Percentiles rank a stretch among this genome's conserved stretches.
Evolutionary conservation across 768 basidiomycete genomes (phyloP).

Genomic region (Antrodiella citrinella): DNA sequence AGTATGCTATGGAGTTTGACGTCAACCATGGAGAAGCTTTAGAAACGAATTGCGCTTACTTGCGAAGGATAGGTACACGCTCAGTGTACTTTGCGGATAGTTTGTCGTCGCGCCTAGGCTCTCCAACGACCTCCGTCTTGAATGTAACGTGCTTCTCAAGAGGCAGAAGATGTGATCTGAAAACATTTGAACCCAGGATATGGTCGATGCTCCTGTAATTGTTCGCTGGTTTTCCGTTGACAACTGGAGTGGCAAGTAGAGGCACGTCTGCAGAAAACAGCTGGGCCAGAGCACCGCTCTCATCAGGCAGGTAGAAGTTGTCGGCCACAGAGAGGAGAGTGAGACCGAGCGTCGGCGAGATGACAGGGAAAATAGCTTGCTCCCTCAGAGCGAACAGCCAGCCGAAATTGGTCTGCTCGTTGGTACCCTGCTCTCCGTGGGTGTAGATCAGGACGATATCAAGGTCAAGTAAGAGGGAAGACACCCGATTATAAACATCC

Average conservation of each 20-base stretch:
- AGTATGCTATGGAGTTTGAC: too few species aligned
- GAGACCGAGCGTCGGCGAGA: neutral
- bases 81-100: neutral
- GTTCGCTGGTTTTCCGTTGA: neutral
- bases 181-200: conserved; percentile 6
- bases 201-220: conserved; percentile 4
- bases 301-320: conserved; percentile 17
- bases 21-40: neutral
- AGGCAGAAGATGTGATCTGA: conserved; percentile 8
- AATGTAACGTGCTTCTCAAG: neutral
- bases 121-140: neutral
- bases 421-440: too few species aligned
- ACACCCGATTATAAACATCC: neutral
- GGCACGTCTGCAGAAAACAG: conserved; percentile 8
- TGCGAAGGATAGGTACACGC: neutral
- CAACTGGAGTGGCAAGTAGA: conserved; percentile 6
- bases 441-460: conserved; percentile 1
- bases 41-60: neutral
- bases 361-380: conserved; percentile 9
- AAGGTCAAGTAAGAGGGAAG: conserved; percentile 12
- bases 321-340: conserved; percentile 2
- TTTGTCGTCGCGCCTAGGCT: neutral
- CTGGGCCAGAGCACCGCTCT: conserved; percentile 7
- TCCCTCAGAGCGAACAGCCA: conserved; percentile 6
- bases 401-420: neutral